Base-by-base conservation (phyloP, 2,329 filamentous ascomycete genomes). In the Lachnellula willkommii region DNA sequence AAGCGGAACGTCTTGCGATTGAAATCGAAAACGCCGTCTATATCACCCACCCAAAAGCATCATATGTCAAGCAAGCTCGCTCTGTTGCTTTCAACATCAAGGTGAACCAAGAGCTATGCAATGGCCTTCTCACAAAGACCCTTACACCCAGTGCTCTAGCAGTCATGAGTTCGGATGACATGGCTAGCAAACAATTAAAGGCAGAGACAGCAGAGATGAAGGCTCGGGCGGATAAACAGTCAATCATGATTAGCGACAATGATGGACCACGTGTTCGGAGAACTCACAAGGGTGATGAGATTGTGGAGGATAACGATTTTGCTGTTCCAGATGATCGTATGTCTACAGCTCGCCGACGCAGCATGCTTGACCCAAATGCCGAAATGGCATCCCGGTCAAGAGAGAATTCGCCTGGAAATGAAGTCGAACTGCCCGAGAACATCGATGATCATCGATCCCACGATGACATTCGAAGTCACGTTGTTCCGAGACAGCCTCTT, bases 211-310 rank as follows among this genome's bases (percentile, higher is more conserved):
- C 88, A 15, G 83, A 86, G 64, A 85, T 93, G 79, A 88, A 88
- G 70, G 88, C 89, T 50, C 81, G 84, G 58, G 84, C 85, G 0
- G 89, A 94, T 68, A 89, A 91, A 66, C 89, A 93, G 70, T 89
- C 93, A 47, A 92, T 94, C 47, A 85, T 93, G 57, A 82, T 90
- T 14, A 83, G 89, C 20, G 84, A 88, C 17, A 80, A 83, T 32
- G 48, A 67, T 49, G 90, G 83, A 1, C 88, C 92, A 4, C 84
- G 91, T 3, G 86, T 96, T 55, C 83, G 91, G 65, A 85, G 89
- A 63, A 96, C 93, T 2, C 93, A 97, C 75, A 97, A 97, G 72
- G 94, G 94, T 12, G 92, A 96, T 56, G 94, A 97, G 69, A 72
- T 96, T 15, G 80, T 97, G 15, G 91, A 93, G 59, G 84, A 88